Percentiles rank a stretch among this genome's conserved stretches.
phyloP scores from a whole-genome alignment of 768 basidiomycete genomes.

The Strobilomyces confusus region DNA sequence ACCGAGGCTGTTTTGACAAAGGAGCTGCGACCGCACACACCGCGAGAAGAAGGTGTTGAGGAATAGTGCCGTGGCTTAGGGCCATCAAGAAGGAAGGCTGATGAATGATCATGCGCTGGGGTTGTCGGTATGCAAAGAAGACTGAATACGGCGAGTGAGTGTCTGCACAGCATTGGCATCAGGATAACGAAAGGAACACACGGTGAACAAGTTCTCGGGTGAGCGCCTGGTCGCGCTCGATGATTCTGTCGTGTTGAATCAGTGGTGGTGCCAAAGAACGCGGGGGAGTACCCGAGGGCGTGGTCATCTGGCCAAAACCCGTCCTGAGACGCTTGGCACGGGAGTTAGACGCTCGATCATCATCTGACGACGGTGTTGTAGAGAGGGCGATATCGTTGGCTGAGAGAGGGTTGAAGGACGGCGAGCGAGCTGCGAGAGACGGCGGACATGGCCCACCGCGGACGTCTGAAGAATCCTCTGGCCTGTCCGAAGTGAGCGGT shows the following conservation, averaged over 20 bases:
- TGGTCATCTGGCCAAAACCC: slow-evolving; percentile 36
- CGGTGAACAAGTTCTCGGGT: slow-evolving; percentile 74
- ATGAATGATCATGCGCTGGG: slow-evolving; percentile 71
- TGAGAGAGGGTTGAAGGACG: slow-evolving; percentile 14
- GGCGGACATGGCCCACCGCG: slow-evolving; percentile 21
- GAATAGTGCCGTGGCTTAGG: slow-evolving; percentile 64
- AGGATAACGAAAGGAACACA: slow-evolving; percentile 33
- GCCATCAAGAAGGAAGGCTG: slow-evolving; percentile 70
- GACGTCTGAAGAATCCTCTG: slow-evolving; percentile 24
- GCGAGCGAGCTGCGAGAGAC: slow-evolving; percentile 3
- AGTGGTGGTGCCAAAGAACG: slow-evolving; percentile 35
- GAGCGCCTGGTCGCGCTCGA: slow-evolving; percentile 55
- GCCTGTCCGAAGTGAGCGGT: slow-evolving; percentile 42
- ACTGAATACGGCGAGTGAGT: slow-evolving; percentile 39
- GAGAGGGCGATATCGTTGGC: slow-evolving; percentile 11
- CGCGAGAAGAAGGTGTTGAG: slow-evolving; percentile 65
- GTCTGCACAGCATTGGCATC: background rate
- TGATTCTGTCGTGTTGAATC: slow-evolving; percentile 38
- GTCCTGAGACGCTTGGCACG: slow-evolving; percentile 53
- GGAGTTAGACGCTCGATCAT: slow-evolving; percentile 37
- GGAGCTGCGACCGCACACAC: slow-evolving; percentile 79
- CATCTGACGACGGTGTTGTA: slow-evolving; percentile 29
- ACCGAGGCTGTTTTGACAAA: slow-evolving; percentile 60
- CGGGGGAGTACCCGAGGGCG: slow-evolving; percentile 25
- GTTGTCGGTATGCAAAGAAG: slow-evolving; percentile 80